Evolutionary conservation across 495 filamentous ascomycete species (phyloP).

Genomic region (Talaromyces adpressus): DNA sequence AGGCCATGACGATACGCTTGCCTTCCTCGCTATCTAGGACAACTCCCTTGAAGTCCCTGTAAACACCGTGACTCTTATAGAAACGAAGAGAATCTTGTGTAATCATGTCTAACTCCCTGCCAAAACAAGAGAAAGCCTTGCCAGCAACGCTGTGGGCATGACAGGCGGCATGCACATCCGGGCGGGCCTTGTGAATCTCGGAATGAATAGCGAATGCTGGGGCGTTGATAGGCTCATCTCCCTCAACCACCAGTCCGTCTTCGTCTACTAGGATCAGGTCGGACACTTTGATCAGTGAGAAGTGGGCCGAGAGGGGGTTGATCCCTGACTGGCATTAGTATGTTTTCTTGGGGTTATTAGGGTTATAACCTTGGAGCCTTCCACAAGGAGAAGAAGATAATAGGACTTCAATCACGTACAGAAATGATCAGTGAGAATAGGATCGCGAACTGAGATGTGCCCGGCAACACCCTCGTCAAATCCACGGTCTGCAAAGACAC

Average conservation of each 20-base stretch:
- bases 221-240: background rate
- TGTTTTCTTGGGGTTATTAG: background rate
- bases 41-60: background rate
- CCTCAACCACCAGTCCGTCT: background rate
- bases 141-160: background rate
- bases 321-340: background rate
- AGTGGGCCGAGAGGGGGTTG: background rate
- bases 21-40: background rate
- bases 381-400: background rate
- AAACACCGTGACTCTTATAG: background rate
- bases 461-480: background rate
- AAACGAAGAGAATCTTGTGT: background rate
- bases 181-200: background rate
- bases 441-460: background rate
- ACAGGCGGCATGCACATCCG: background rate
- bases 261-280: background rate
- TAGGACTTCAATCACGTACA: background rate
- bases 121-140: background rate
- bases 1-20: background rate
- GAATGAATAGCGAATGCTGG: background rate
- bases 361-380: background rate
- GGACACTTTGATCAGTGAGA: background rate
- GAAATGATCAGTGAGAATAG: background rate
- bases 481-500: background rate
- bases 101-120: background rate